A percentile compares a stretch with the other conserved stretches of the same genome.
Conservation (phyloP, 805 yeast species). For the Sugiyamaella chiloensis region DNA sequence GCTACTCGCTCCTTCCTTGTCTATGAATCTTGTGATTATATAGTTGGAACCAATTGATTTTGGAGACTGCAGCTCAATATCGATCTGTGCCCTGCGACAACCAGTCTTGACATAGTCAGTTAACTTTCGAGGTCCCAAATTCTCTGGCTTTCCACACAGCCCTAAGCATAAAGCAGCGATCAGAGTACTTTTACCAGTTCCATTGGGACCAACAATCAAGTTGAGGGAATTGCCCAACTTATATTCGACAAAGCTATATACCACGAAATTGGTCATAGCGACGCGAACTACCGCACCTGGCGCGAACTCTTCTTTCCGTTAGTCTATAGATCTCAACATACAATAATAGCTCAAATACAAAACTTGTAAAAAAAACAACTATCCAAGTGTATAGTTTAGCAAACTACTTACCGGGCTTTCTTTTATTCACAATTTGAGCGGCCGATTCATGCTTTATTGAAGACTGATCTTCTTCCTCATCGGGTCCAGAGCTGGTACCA, state of each 20-base stretch:
- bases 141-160: conserved; percentile 59
- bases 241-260: conserved; percentile 62
- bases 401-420: no score
- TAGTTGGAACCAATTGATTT: conserved; percentile 29
- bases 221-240: conserved; percentile 78
- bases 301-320: conserved; percentile 37
- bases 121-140: conserved; percentile 62
- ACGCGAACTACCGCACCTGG: conserved; percentile 53
- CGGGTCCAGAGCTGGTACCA: conserved; percentile 3
- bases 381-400: no score
- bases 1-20: conserved; percentile 32
- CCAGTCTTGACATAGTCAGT: conserved; percentile 75
- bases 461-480: conserved; percentile 4
- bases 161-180: conserved; percentile 92
- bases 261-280: conserved; percentile 58
- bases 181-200: conserved; percentile 90
- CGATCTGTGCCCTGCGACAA: conserved; percentile 43
- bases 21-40: conserved; percentile 36
- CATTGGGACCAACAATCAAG: conserved; percentile 94
- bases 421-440: no score
- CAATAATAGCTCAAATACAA: no score
- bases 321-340: no score
- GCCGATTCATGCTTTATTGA: no score
- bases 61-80: conserved; percentile 47
- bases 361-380: not conserved